Base-by-base conservation (phyloP, 805 yeast species). In the Kazachstania kunashirensis region DNA sequence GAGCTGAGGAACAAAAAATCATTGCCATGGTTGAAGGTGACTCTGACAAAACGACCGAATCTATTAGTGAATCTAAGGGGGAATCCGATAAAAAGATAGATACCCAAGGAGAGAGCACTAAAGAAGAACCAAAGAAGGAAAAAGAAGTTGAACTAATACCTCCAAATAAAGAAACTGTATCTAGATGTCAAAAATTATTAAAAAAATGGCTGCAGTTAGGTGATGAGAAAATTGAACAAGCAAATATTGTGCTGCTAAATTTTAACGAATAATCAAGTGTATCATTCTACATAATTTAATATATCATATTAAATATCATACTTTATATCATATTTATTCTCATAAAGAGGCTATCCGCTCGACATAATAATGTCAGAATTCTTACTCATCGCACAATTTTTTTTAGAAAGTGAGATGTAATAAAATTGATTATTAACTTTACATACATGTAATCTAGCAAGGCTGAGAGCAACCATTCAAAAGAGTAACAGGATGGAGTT, bases 121-220 rank as follows among this genome's bases (percentile, higher is more conserved):
- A 41, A 10, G 34, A 36, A 18, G 39, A 34, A 20, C 16, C 24
- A 17, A 18, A 40, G 16, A 38, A 40, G 33, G 38, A 43, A 19
- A 29, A 15, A 4, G 28, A 38, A 11, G 40, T 38, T 24, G 43
- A 46, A 16, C 23, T 41, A 8, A 32, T 33, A 6, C 39, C 48
- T 24, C 61, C 61, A 12, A 45, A 44, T 21, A 52, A 53, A 31
- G 50, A 46, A 3, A 21, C 45, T 9, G 49, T 53, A 4, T 16
- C 36, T 7, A 53, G 61, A 42, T 41, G 52, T 28, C 33, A 40
- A 3, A 36, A 41, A 20, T 34, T 56, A 13, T 26, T 52, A 9
- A 32, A 42, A 26, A 37, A 34, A 27, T 51, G 50, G 51, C 13
- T 8, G 6, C 31, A 39, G 24, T 13, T 24, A 6, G 38, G 27